A percentile compares a stretch with the other conserved stretches of the same genome.
These are phyloP conservation scores for Colletotrichum destructivum DNA, from an alignment of 2,329 filamentous ascomycete genomes.

Conservation along the genomic window DNA sequence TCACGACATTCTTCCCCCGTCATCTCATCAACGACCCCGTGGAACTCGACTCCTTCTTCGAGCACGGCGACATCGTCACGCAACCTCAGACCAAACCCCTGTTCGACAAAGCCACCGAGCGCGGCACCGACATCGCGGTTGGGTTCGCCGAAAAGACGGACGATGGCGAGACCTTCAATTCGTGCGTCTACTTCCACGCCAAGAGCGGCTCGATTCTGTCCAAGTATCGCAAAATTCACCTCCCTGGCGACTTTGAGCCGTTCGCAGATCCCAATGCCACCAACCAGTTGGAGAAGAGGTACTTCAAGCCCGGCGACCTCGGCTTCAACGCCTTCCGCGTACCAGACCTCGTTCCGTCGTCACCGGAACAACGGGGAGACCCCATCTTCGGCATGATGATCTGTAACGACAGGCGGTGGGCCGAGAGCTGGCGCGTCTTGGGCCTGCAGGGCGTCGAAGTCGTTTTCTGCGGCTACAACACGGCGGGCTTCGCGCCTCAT, in stretches of 20 bases:
- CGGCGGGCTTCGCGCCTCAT: constrained; percentile 63
- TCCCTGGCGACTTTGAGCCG: constrained; percentile 68
- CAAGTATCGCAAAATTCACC: constrained; percentile 70
- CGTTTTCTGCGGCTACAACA: constrained; percentile 63
- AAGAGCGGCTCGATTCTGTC: constrained; percentile 56
- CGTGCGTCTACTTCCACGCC: constrained; percentile 70
- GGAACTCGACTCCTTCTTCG: constrained; percentile 66
- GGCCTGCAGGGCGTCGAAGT: constrained; percentile 59
- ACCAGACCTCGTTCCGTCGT: constrained; percentile 58
- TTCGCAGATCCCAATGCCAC: constrained; percentile 62
- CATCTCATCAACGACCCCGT: constrained; percentile 61
- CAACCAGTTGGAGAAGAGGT: constrained; percentile 70
- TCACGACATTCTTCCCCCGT: constrained; percentile 71
- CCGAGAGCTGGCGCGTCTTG: constrained; percentile 67
- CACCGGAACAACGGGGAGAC: constrained; percentile 61
- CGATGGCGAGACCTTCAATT: constrained; percentile 57
- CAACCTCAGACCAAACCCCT: constrained; percentile 62
- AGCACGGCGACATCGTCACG: constrained; percentile 58
- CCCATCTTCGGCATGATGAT: constrained; percentile 70
- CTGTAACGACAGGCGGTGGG: constrained; percentile 70
- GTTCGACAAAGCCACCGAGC: constrained; percentile 62
- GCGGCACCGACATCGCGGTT: constrained; percentile 65
- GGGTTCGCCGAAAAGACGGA: constrained; percentile 65
- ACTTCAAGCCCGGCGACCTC: constrained; percentile 67
- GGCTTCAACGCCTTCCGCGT: constrained; percentile 69